A percentile compares a stretch with the other conserved stretches of the same genome.
Conservation (phyloP, 306 rosid genomes). For the Quercus berberidifolia region DNA sequence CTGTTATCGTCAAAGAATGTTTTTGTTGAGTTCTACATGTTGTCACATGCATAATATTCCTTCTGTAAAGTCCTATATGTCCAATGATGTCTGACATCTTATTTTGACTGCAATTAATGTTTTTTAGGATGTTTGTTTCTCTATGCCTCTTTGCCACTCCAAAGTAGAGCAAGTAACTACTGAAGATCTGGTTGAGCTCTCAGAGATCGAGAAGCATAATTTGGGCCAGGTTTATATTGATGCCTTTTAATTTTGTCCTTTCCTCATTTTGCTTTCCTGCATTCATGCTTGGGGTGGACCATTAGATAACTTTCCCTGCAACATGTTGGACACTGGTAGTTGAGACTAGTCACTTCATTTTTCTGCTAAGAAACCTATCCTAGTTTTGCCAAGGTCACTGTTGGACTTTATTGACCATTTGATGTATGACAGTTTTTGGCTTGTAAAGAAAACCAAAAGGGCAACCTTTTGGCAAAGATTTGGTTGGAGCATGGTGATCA, state of each 20-base stretch:
- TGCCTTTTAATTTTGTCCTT: not conserved
- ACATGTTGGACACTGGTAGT: not conserved
- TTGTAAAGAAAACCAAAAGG: not conserved
- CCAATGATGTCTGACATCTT: slow-evolving; percentile 1
- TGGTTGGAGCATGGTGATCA: slow-evolving; percentile 1
- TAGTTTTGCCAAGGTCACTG: not conserved
- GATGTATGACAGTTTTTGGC: slow-evolving; percentile 4
- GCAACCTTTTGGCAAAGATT: not conserved
- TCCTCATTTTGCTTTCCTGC: slow-evolving; percentile 1
- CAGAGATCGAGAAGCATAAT: slow-evolving; percentile 89
- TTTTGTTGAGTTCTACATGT: not conserved
- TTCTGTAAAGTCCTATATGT: not conserved
- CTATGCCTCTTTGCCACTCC: slow-evolving; percentile 93
- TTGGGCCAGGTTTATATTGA: slow-evolving; percentile 76
- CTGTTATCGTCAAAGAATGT: not conserved
- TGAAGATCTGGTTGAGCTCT: slow-evolving; percentile 88
- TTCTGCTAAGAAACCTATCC: not conserved
- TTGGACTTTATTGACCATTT: slow-evolving; percentile 7
- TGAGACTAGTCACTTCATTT: not conserved
- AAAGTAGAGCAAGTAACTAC: slow-evolving; percentile 73
- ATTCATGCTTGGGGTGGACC: slow-evolving; percentile 9
- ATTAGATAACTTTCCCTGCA: slow-evolving; percentile 6
- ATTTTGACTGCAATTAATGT: slow-evolving; percentile 19
- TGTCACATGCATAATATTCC: not conserved
- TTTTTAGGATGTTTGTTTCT: slow-evolving; percentile 70